These are phyloP conservation scores for Pythium guiyangense DNA, from an alignment of 352 stramenopile species.

Conservation along the genomic window DNA sequence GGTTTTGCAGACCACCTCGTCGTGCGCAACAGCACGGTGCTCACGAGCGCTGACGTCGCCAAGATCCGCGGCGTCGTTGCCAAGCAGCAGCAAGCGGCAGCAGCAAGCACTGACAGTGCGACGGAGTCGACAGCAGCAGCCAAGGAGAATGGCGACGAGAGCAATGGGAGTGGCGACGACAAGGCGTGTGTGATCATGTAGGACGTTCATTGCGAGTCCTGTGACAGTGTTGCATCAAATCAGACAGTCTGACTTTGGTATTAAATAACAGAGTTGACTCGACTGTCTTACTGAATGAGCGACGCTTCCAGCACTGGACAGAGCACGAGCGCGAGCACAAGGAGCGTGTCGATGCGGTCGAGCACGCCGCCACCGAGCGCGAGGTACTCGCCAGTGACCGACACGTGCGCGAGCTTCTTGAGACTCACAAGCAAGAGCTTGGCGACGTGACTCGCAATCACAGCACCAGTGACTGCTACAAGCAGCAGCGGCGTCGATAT, in stretches of 20 bases:
- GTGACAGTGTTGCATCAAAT: no score
- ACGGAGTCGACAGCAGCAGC: no score
- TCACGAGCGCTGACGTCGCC: slow-evolving; percentile 73
- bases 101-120: slow-evolving; percentile 8
- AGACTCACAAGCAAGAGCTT: slow-evolving; percentile 61
- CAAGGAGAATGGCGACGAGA: no score
- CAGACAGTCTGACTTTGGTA: no score
- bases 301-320: no score
- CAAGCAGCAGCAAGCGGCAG: slow-evolving; percentile 25
- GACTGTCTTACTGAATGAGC: no score
- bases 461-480: slow-evolving; percentile 25
- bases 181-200: slow-evolving; percentile 13
- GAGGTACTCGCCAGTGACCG: slow-evolving; percentile 37
- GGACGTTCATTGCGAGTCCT: no score
- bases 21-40: slow-evolving; percentile 74
- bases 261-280: no score
- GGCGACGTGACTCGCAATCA: slow-evolving; percentile 37
- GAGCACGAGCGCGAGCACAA: slow-evolving; percentile 58
- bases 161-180: slow-evolving; percentile 3
- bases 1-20: slow-evolving; percentile 60
- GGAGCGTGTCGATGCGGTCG: slow-evolving; percentile 50
- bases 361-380: slow-evolving; percentile 43
- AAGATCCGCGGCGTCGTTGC: slow-evolving; percentile 45
- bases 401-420: slow-evolving; percentile 54
- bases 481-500: slow-evolving; percentile 28